Base-by-base conservation (phyloP, 1,139 yeast species). In the Geotrichum fermentans region DNA sequence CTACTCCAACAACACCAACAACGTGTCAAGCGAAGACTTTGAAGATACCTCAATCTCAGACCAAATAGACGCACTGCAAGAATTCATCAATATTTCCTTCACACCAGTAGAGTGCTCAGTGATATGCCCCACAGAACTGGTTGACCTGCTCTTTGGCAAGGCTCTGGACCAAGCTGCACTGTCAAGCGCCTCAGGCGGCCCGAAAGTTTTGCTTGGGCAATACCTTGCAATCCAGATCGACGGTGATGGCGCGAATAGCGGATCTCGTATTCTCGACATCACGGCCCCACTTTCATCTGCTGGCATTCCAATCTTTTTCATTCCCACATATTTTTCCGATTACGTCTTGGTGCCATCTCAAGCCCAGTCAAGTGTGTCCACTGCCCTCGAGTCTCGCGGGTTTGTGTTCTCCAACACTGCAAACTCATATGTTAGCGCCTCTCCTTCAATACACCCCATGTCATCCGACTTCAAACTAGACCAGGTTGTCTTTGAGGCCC, bases 241-340 rank as follows among this genome's bases (percentile, higher is more conserved):
- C 55, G 76, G 79, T 48, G 85, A 80, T 53, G 85, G 87, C 0
- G 70, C 73, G 17, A 74, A 73, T 56, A 79, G 73, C 51, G 80
- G 80, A 33, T 68, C 75, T 36, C 67, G 82, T 39, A 80, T 82
- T 11, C 61, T 82, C 47, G 78, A 78, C 51, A 66, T 82, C 32
- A 80, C 85, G 0, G 72, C 73, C 45, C 89, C 89, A 2, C 66
- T 82, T 18, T 75, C 84, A 0, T 71, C 73, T 34, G 79, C 80
- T 45, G 72, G 72, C 16, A 79, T 82, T 29, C 73, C 87, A 2
- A 69, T 82, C 32, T 81, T 81, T 60, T 82, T 82, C 63, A 65
- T 82, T 36, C 77, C 83, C 13, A 79, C 83, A 36, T 83, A 82
- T 64, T 81, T 79, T 58, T 75, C 82, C 46, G 85, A 82, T 62